phyloP scores from a whole-genome alignment of 176 grass and related monocot genomes.

The Rhynchospora breviuscula region DNA sequence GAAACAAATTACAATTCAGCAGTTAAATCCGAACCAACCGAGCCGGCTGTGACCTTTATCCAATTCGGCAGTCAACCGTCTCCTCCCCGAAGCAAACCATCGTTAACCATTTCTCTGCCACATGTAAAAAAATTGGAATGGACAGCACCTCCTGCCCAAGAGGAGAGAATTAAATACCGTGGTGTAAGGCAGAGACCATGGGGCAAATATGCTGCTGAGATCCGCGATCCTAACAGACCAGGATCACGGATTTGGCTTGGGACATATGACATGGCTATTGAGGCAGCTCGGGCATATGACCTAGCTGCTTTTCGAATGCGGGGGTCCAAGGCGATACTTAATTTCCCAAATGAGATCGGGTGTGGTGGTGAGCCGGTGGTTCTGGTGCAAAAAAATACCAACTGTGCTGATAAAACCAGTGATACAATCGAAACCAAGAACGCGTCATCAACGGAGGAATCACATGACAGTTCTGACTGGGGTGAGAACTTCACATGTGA shows the following conservation, averaged over 20 bases:
- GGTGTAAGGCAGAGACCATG: slow-evolving; percentile 80
- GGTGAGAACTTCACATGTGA: not conserved
- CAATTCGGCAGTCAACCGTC: slow-evolving; percentile 1
- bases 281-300: slow-evolving; percentile 77
- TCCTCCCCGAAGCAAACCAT: not conserved
- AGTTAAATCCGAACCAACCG: not conserved
- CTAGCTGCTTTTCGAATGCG: slow-evolving; percentile 72
- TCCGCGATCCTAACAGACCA: slow-evolving; percentile 67
- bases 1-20: not conserved
- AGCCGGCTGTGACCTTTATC: slow-evolving; percentile 7
- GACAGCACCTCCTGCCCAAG: not conserved
- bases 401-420: not conserved
- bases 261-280: slow-evolving; percentile 80
- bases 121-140: not conserved
- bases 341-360: slow-evolving; percentile 76
- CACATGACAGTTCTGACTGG: not conserved
- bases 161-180: slow-evolving; percentile 42
- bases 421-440: not conserved
- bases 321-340: slow-evolving; percentile 78
- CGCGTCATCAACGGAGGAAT: not conserved
- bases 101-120: not conserved
- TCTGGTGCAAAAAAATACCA: not conserved
- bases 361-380: slow-evolving; percentile 9
- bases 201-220: slow-evolving; percentile 94
- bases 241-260: slow-evolving; percentile 87